Evolutionary conservation across 495 filamentous ascomycete genomes (phyloP), one percentile per base, ranked within the genome.

Genomic region (Xylaria intraflava): DNA sequence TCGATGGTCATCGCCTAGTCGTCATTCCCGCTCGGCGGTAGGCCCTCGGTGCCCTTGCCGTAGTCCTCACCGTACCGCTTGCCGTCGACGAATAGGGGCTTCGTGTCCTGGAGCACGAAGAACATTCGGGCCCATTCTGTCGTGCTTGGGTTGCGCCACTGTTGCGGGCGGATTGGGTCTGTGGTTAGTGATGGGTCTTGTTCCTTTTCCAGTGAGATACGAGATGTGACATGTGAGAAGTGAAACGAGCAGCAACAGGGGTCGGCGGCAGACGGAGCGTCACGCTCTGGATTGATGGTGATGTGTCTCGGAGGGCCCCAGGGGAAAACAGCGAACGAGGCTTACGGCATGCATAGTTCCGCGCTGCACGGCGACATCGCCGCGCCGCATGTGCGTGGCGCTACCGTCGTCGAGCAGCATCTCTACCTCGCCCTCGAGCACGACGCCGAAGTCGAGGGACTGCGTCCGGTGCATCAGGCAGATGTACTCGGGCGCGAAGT

Each of bases 381-480:
- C 86, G 6, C 75, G 62, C 61, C 73, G 68, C 77, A 90, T 67
- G 3, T 66, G 56, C 46, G 71, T 65, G 46, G 65, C 69, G 62
- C 82, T 83, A 0, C 86, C 78, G 58, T 67, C 57, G 58, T 89
- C 86, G 8, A 90, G 65, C 6, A 78, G 64, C 67, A 83, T 74
- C 62, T 80, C 83, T n/a, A 86, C 63, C 59, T 78, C 64, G 0
- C 88, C 88, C 62, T 90, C 86, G n/a, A 93, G 52, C 23, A 93
- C 79, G 51, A 90, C 75, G 3, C 86, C 87, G 46, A 87, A 90
- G 56, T 92, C 88, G 3, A 93, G 66, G 14, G 77, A 83, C 60
- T 83, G 75, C 2, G 88, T 90, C 0, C 86, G 76, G 54, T 91
- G 88, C 78, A 91, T 81, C 49, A 75, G 72, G 55, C 72, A 77